Base-by-base conservation (phyloP, 2,329 filamentous ascomycete genomes). In the Trichophyton verrucosum region DNA sequence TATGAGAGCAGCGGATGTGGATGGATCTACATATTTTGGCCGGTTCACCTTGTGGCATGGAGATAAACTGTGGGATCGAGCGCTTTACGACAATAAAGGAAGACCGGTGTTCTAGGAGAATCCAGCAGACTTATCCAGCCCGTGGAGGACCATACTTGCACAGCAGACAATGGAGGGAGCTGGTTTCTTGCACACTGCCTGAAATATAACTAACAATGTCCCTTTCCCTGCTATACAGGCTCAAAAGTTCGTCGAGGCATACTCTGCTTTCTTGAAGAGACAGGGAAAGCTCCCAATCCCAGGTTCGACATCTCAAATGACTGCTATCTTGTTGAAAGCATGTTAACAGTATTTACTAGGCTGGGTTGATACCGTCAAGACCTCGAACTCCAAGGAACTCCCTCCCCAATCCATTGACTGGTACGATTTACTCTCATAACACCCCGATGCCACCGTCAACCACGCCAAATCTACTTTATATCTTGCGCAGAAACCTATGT, bases 291-390 rank as follows among this genome's bases (percentile, higher is more conserved):
- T 86, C 66, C 83, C 82, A 72, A 86, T 86, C 71, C 84, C 84
- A 78, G 83, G 82, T 85, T 75, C 76, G 82, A 81, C 38, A 67
- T 17, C 40, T 38, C 27, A 38, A 9, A 38, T 38, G 3, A 38
- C 33, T 11, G 8, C 3, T 68, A 69, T n/a, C 55, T 9, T 47
- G 6, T 9, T 42, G 15, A 58, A 33, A 36, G 15, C 24, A n/a
- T 47, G 22, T 20, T 44, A 51, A 24, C 17, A n/a, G 30, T 33
- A 11, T 33, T 22, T 61, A 44, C 47, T 61, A 95, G 91, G 90
- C 83, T 97, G 92, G 92, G 92, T 96, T 78, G 94, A 99, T 78
- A 96, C 92, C 75, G 94, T 97, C 82, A 99, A 99, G 88, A 96
- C 92, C 71, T 92, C 90, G 74, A 84, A 87, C 76, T 88, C 88